A percentile compares a stretch with the other conserved stretches of the same genome.
phyloP scores from a whole-genome alignment of 2,329 filamentous ascomycete genomes.

The Colletotrichum gloeosporioides region DNA sequence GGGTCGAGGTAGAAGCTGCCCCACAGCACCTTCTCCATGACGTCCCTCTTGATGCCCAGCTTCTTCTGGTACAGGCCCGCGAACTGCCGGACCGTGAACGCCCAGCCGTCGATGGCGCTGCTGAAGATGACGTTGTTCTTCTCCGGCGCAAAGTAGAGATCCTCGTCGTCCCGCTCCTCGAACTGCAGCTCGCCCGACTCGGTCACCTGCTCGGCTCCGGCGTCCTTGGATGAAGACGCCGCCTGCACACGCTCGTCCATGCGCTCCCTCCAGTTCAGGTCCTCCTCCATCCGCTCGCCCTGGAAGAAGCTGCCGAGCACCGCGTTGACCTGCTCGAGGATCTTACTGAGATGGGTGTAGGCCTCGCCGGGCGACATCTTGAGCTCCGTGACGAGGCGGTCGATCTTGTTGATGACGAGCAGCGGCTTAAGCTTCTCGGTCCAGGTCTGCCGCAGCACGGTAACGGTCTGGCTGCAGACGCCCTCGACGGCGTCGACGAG shows the following conservation, averaged over 20 bases:
- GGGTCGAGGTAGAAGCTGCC: conserved; percentile 96
- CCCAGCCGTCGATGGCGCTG: conserved; percentile 98
- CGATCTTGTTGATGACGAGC: conserved; percentile 98
- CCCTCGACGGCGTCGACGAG: conserved; percentile 97
- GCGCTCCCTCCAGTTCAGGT: conserved; percentile 91
- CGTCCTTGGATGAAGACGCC: conserved; percentile 27
- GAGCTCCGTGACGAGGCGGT: conserved; percentile 89
- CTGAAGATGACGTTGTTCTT: conserved; percentile 99
- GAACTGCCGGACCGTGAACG: conserved; percentile 95
- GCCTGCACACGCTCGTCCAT: conserved; percentile 87
- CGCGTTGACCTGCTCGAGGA: conserved; percentile 95
- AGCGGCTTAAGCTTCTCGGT: conserved; percentile 93
- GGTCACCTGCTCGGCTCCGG: conserved; percentile 46
- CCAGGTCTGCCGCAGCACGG: conserved; percentile 93
- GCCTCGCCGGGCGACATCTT: conserved; percentile 93
- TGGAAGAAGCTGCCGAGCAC: conserved; percentile 98
- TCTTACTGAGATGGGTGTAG: conserved; percentile 84
- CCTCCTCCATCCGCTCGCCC: conserved; percentile 97
- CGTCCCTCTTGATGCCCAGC: conserved; percentile 86
- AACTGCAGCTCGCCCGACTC: conserved; percentile 71
- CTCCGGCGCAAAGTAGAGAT: conserved; percentile 97
- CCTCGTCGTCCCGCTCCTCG: conserved; percentile 92
- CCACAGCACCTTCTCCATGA: conserved; percentile 95
- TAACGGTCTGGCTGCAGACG: conserved; percentile 98
- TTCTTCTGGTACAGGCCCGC: conserved; percentile 95